These are phyloP conservation scores for Parietaria judaica DNA, from an alignment of 306 rosid genomes.

Conservation along the genomic window DNA sequence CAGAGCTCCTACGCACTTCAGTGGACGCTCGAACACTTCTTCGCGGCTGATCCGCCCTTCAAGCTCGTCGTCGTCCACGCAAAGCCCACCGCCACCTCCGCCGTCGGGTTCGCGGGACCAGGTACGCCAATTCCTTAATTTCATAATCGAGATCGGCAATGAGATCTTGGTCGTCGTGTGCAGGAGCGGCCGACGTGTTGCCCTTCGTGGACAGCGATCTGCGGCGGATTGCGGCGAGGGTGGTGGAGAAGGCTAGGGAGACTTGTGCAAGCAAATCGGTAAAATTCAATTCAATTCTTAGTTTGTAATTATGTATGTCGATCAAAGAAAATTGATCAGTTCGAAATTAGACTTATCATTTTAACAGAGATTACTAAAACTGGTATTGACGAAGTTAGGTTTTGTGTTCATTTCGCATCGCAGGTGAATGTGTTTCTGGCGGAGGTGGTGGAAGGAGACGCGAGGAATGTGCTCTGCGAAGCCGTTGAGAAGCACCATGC, in stretches of 20 bases:
- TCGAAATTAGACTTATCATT: no score
- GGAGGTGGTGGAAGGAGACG: constrained; percentile 37
- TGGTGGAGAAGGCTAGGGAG: constrained; percentile 31
- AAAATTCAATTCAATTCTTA: not conserved
- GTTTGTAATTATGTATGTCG: not conserved
- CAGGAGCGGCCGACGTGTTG: constrained; percentile 47
- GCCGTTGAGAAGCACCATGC: constrained; percentile 31
- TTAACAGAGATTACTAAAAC: no score
- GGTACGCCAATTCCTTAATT: constrained; percentile 22
- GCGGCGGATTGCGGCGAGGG: constrained; percentile 26
- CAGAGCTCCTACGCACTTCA: constrained; percentile 44
- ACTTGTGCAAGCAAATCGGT: constrained; percentile 32
- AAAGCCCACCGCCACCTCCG: constrained; percentile 34
- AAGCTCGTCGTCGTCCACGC: constrained; percentile 57
- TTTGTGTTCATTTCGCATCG: not conserved
- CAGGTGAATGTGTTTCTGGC: constrained; percentile 20
- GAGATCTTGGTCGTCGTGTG: not conserved
- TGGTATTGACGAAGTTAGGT: not conserved
- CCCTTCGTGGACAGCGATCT: constrained; percentile 32
- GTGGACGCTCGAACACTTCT: constrained; percentile 59
- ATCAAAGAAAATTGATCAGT: no score
- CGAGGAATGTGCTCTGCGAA: constrained; percentile 29
- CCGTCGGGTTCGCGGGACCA: constrained; percentile 59
- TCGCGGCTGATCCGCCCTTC: constrained; percentile 30
- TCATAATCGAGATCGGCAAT: no score